These are phyloP conservation scores for Chlorella sp. DNA, from an alignment of 139 green algal genomes.

Conservation along the genomic window DNA sequence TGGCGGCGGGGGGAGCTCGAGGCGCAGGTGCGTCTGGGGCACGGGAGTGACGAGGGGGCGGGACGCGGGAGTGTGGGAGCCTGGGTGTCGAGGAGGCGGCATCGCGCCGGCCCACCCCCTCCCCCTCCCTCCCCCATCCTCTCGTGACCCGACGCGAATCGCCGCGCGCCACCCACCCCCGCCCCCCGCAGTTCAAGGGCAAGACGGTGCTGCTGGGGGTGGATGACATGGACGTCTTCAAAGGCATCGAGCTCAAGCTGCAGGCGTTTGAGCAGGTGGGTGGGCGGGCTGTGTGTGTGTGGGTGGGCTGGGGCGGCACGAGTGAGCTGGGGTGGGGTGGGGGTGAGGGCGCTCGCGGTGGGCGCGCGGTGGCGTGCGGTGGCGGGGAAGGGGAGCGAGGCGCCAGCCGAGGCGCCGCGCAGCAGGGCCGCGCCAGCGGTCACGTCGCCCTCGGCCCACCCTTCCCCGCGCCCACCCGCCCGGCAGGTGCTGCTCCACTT, in stretches of 20 bases:
- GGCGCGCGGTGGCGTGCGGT: no score
- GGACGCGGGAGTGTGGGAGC: neutral
- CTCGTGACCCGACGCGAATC: neutral
- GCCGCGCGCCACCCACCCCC: conserved; percentile 5
- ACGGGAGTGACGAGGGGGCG: neutral
- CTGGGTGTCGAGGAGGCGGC: no score
- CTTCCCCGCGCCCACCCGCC: neutral
- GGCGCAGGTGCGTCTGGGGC: conserved; percentile 55
- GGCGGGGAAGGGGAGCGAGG: no score
- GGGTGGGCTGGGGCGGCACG: no score
- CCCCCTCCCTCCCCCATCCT: neutral
- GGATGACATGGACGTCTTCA: conserved; percentile 98
- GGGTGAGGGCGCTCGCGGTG: no score
- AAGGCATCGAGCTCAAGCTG: conserved; percentile 85
- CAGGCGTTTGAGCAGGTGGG: no score
- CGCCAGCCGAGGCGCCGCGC: no score
- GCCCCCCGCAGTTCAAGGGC: conserved; percentile 42
- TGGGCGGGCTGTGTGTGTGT: no score
- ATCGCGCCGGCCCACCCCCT: no score
- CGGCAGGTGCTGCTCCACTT: conserved; percentile 82
- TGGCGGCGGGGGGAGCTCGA: conserved; percentile 91
- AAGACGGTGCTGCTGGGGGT: conserved; percentile 88
- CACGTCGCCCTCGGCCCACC: neutral
- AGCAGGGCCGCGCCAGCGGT: no score
- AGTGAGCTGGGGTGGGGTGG: no score